Evolutionary conservation across 306 rosid genomes (phyloP).

Genomic region (Quercus cerris): DNA sequence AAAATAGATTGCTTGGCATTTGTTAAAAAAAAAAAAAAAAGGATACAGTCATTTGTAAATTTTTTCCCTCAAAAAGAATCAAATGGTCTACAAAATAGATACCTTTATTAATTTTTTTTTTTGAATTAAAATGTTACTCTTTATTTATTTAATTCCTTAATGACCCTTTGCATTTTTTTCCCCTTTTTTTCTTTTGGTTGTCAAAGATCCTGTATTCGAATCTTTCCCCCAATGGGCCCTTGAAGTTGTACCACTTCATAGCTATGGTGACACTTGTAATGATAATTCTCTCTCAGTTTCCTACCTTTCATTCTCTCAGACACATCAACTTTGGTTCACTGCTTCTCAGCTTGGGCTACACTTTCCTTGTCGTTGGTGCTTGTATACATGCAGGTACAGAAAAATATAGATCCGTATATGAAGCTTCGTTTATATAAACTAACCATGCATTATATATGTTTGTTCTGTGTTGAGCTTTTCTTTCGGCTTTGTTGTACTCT

Average conservation of each 20-base stretch:
- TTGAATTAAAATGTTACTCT: not conserved
- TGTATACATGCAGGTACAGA: constrained; percentile 67
- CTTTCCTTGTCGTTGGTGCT: constrained; percentile 65
- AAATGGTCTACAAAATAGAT: not conserved
- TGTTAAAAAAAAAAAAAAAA: no score
- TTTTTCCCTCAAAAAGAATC: no score
- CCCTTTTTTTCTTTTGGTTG: not conserved
- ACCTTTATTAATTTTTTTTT: no score
- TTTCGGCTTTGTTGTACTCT: no score
- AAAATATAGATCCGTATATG: not conserved
- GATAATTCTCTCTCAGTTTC: constrained; percentile 83
- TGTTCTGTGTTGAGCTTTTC: no score
- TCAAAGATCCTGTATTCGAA: constrained; percentile 71
- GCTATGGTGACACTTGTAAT: constrained; percentile 87
- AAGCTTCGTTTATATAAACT: not conserved
- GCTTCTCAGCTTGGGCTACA: constrained; percentile 76
- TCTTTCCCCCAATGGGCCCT: constrained; percentile 60
- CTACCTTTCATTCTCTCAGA: constrained; percentile 84
- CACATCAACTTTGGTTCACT: constrained; percentile 73
- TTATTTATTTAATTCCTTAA: not conserved
- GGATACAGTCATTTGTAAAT: not conserved
- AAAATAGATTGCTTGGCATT: no score
- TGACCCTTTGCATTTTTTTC: not conserved
- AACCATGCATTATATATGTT: not conserved
- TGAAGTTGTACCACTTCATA: constrained; percentile 82